Percentiles rank a stretch among this genome's conserved stretches.
phyloP scores from a whole-genome alignment of 345 rosid genomes.

The Psidium friedrichsthalianum region DNA sequence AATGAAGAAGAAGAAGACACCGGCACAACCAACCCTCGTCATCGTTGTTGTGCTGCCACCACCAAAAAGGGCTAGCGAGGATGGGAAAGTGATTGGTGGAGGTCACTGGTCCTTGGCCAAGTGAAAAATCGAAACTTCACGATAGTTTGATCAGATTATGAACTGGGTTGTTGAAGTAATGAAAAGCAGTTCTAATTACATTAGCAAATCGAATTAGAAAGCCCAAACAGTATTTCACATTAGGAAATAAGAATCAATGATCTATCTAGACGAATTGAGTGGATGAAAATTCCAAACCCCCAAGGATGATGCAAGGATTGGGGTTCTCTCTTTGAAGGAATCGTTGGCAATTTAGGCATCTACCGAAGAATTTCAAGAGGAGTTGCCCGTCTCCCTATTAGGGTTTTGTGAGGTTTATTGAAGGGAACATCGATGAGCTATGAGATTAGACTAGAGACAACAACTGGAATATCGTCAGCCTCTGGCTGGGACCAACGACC shows the following conservation, averaged over 20 bases:
- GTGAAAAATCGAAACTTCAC: not conserved
- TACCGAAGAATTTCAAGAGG: not conserved
- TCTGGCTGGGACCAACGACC: too few species aligned
- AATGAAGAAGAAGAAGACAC: too few species aligned
- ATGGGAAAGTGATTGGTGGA: too few species aligned
- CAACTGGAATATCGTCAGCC: too few species aligned
- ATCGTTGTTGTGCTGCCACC: too few species aligned
- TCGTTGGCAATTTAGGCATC: not conserved
- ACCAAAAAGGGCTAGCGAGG: too few species aligned
- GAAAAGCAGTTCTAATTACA: not conserved
- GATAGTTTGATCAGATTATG: not conserved
- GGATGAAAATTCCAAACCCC: not conserved
- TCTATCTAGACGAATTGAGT: not conserved
- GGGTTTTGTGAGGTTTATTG: not conserved
- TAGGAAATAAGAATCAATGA: not conserved
- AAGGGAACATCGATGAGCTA: not conserved
- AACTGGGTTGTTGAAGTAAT: not conserved
- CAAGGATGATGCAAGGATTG: not conserved
- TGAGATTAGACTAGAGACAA: not conserved
- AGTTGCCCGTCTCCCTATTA: not conserved
- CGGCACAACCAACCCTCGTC: too few species aligned
- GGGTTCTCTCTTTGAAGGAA: not conserved
- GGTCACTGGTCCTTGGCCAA: too few species aligned
- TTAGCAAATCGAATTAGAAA: not conserved
- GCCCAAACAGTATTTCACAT: not conserved